phyloP scores from a whole-genome alignment of 2,329 filamentous ascomycete genomes.

The Fusarium clavum region DNA sequence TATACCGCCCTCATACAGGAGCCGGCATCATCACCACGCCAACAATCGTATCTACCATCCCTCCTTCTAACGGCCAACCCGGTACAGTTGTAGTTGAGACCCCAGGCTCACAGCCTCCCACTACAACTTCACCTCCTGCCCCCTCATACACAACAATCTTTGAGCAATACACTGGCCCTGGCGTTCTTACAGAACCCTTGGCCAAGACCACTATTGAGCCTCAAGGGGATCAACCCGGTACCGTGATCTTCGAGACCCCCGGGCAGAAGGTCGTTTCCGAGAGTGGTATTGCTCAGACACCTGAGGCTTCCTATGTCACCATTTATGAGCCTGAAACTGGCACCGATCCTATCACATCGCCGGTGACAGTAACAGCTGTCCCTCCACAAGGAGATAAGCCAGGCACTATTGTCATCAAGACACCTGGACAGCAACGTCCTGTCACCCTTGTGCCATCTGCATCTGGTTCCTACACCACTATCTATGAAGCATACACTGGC shows the following conservation, averaged over 20 bases:
- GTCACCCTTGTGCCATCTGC: conserved; percentile 12
- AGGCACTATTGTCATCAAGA: conserved; percentile 15
- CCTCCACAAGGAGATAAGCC: conserved; percentile 21
- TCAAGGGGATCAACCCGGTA: conserved; percentile 23
- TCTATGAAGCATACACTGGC: conserved; percentile 29
- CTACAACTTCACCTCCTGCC: neutral
- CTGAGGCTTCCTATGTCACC: too few species aligned
- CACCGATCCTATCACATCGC: neutral
- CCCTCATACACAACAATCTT: conserved; percentile 7
- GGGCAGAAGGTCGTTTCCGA: too few species aligned
- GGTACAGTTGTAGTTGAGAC: conserved; percentile 25
- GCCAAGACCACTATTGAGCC: conserved; percentile 16
- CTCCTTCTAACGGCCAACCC: too few species aligned
- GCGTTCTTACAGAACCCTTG: conserved; percentile 8
- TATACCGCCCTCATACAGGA: too few species aligned
- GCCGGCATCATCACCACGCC: too few species aligned
- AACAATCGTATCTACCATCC: too few species aligned
- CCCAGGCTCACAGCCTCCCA: neutral
- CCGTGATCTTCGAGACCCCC: conserved; percentile 28
- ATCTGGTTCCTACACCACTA: conserved; percentile 19
- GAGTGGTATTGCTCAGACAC: too few species aligned
- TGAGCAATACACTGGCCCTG: conserved; percentile 15
- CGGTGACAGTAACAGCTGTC: conserved; percentile 22
- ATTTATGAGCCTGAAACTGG: too few species aligned
- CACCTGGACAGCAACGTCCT: neutral